Base-by-base conservation (phyloP, 179 eudicot genomes). In the Actinidia chinensis region DNA sequence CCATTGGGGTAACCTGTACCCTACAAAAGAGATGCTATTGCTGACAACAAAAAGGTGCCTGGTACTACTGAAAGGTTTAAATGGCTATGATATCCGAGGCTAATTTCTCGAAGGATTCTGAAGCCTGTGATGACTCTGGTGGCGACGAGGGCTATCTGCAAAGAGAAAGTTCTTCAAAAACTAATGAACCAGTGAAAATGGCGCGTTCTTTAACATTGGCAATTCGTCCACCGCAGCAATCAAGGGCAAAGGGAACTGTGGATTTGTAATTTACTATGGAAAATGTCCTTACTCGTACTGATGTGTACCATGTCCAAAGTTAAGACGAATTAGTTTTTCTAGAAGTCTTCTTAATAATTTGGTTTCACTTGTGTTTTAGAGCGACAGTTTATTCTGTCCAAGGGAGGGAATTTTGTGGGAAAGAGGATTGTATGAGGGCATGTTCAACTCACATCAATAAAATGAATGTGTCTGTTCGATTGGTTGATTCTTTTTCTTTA, bases 391-490 rank as follows among this genome's bases (percentile, higher is more conserved):
- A 18, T 52, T 15, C 4, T 68, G 2, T 68, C 72, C 20, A 33
- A 17, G 17, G 47, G 47, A 15, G 48, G 72, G 11, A n/a, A 8
- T 11, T 68, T 68, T 68, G 51, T 68, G 42, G 72, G 52, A 18
- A 68, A 68, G 33, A n/a, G 47, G n/a, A n/a, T n/a, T n/a, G 11
- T 68, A 46, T 68, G 52, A 68, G 20, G 72, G 72, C 22, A 68
- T 68, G 72, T 43, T 68, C 50, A 68, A 46, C 22, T n/a, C 10
- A 46, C 17, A 52, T 52, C 4, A 68, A 68, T 68, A 46, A 68
- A 42, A 46, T 18, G 1, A 74, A 11, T 40, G 1, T 8, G 40
- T 74, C 68, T 42, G 44, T 2, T 43, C 42, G 44, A 6, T 20
- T 74, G 60, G 11, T 43, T 58, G 77, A 74, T 12, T 56, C 42